Conservation (phyloP, 257 asterid genomes). For the Lycium barbarum region DNA sequence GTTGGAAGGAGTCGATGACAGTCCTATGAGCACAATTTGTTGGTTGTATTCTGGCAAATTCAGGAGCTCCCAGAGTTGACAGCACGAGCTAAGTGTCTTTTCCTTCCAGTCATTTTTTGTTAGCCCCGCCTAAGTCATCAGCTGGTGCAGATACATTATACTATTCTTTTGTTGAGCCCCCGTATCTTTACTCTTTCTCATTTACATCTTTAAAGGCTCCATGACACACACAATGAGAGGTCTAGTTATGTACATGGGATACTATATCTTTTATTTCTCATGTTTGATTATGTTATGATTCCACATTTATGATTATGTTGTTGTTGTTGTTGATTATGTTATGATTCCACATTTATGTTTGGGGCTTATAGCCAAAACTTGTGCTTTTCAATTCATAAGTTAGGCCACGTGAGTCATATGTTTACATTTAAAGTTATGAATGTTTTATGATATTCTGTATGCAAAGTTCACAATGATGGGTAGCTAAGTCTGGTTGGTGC, state of each 20-base stretch:
- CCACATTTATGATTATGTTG: not conserved
- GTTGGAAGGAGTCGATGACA: not conserved
- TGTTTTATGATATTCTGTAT: not conserved
- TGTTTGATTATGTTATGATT: conserved; percentile 5
- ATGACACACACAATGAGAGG: conserved; percentile 2
- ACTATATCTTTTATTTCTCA: not conserved
- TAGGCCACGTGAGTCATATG: not conserved
- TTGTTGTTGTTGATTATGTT: not conserved
- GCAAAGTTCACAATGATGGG: conserved; percentile 1
- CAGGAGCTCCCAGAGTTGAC: not conserved
- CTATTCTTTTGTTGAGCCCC: not conserved
- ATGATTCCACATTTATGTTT: conserved; percentile 11
- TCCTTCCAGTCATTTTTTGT: not conserved
- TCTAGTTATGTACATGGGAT: conserved; percentile 17
- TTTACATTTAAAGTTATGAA: not conserved
- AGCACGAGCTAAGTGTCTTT: not conserved
- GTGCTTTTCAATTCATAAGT: not conserved
- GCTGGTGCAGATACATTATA: not conserved
- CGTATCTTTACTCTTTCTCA: not conserved
- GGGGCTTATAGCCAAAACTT: not conserved
- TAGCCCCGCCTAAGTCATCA: not conserved
- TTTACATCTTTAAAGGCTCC: not conserved
- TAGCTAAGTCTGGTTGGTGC: not conserved
- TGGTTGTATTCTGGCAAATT: not conserved
- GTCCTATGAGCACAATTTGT: not conserved